Percentiles rank a stretch among this genome's conserved stretches.
phyloP scores from a whole-genome alignment of 1,284 basidiomycete species.

The Mrakiaceae sp. region DNA sequence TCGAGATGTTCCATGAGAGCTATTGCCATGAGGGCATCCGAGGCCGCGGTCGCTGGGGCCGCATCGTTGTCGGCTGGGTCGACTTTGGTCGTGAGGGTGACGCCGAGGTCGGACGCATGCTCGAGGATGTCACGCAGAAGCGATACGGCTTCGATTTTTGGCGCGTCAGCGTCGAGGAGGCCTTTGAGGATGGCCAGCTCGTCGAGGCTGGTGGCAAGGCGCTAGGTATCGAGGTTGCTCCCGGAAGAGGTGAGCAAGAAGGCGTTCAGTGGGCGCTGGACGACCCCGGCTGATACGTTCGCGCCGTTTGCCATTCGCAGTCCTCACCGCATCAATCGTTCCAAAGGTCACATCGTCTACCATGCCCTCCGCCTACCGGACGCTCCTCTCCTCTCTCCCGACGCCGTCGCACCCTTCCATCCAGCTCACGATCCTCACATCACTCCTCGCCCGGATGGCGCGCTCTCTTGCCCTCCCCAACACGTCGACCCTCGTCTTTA shows the following conservation, averaged over 20 bases:
- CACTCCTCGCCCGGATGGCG: constrained; percentile 60
- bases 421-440: constrained; percentile 51
- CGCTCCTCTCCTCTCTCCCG: constrained; percentile 58
- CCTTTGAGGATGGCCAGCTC: constrained; percentile 4
- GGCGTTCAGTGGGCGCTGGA: too few relatives aligned
- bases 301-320: too few relatives aligned
- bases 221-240: background rate
- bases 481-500: constrained; percentile 53
- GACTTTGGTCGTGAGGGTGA: constrained; percentile 10
- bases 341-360: too few relatives aligned
- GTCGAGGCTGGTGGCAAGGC: background rate
- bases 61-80: constrained; percentile 15
- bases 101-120: background rate
- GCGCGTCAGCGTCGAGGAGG: constrained; percentile 11
- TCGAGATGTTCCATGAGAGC: constrained; percentile 11
- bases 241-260: background rate
- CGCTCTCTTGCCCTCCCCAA: constrained; percentile 47
- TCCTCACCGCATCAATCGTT: too few relatives aligned
- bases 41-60: constrained; percentile 12
- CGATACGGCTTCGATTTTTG: constrained; percentile 6
- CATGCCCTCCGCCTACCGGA: constrained; percentile 27
- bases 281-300: too few relatives aligned
- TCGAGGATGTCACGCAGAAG: background rate
- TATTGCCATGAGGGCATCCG: constrained; percentile 1
- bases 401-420: constrained; percentile 60